Evolutionary conservation across 2,329 filamentous ascomycete species (phyloP), one percentile per base, ranked within the genome.

Genomic region (Cordyceps militaris): DNA sequence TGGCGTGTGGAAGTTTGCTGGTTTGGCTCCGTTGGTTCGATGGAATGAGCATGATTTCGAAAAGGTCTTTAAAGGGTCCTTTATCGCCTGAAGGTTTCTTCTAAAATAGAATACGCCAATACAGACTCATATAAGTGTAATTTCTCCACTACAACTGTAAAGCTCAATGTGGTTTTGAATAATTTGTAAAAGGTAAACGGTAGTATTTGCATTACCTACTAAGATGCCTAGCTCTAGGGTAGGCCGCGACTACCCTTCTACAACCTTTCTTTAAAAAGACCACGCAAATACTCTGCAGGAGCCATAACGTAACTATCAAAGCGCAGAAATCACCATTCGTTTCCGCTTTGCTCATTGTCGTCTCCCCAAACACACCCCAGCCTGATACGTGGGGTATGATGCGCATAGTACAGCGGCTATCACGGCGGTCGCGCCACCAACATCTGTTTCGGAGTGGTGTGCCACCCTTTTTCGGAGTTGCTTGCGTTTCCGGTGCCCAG

Each of bases 1-100:
- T 63, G 80, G 80, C n/a, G 76, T 79, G 42, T 85, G 82, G 82
- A 84, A 84, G 70, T 83, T 84, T 65, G 79, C 80, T 7, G 82
- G 81, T 3, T 70, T 85, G 53, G 71, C 72, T 63, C 80, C 82
- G 7, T 71, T 77, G 49, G 81, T 85, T 61, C 73, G 79, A 55
- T 85, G 80, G 80, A 70, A 70, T 63, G 82, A 85, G 72, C 76
- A 78, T 63, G 78, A 82, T 49, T 83, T 82, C 61, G 78, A 82
- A 19, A 75, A 78, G 63, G 74, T 82, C n/a, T 83, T 83, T 60
- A 48, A 48, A 19, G 46, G 46, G 9, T 48, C 46, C 6, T 48
- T 13, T 19, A 23, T 13, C 9, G n/a, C 4, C 46, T 48, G 26
- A 48, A 32, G 16, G 26, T n/a, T 28, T 32, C 26, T 30, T 47